Conservation (phyloP, 2,329 filamentous ascomycete species). For the Diaporthe vexans region DNA sequence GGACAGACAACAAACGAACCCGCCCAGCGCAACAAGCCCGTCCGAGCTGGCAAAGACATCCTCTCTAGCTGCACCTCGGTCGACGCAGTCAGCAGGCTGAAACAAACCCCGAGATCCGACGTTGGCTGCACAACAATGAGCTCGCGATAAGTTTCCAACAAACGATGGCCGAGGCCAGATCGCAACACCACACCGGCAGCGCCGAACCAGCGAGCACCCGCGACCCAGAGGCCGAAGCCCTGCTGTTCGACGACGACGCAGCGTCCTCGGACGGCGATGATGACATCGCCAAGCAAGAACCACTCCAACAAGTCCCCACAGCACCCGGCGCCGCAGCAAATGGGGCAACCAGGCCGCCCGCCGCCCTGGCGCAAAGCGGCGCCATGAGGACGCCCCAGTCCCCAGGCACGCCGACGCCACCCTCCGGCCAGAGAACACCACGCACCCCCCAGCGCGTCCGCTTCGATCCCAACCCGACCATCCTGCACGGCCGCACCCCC, state of each 20-base stretch:
- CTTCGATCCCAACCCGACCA: conserved; percentile 72
- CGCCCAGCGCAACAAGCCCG: neutral
- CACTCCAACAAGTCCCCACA: conserved; percentile 31
- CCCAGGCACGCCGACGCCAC: conserved; percentile 6
- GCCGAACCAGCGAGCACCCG: conserved; percentile 41
- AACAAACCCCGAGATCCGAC: neutral
- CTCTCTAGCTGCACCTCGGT: neutral
- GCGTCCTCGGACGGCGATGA: conserved; percentile 39
- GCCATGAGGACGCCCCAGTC: conserved; percentile 35
- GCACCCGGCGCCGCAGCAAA: conserved; percentile 30
- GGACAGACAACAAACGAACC: neutral
- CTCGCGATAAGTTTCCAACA: conserved; percentile 43
- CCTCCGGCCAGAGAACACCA: conserved; percentile 57
- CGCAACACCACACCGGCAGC: conserved; percentile 42
- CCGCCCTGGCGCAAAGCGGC: conserved; percentile 36
- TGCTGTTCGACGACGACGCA: conserved; percentile 45
- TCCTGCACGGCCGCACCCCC: conserved; percentile 46
- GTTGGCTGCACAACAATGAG: conserved; percentile 45
- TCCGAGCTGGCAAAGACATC: neutral
- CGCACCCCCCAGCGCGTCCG: conserved; percentile 79
- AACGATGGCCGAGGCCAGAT: conserved; percentile 49
- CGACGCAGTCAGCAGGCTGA: conserved; percentile 29
- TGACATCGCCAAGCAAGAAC: conserved; percentile 33
- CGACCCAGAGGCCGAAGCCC: conserved; percentile 45
- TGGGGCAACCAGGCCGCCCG: neutral